Conservation (phyloP, 1,284 basidiomycete species). For the Schizophyllum amplum region DNA sequence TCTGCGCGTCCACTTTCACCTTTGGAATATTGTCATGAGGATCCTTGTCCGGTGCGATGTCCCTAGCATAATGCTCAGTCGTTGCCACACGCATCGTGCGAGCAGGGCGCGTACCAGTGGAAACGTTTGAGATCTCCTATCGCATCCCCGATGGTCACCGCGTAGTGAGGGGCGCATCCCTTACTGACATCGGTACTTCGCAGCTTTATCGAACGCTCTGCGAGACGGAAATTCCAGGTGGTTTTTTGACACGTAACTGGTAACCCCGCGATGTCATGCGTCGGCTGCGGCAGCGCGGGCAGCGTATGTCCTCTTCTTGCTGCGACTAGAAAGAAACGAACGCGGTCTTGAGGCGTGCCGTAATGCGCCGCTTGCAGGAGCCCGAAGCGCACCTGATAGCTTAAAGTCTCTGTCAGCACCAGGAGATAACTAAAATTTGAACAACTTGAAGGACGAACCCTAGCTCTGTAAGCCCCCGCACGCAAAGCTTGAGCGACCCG, state of each 20-base stretch:
- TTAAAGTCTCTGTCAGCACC: constrained; percentile 18
- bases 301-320: constrained; percentile 45
- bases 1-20: neutral
- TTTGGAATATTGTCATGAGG: too few species aligned
- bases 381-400: constrained; percentile 61
- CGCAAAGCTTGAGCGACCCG: constrained; percentile 59
- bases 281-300: constrained; percentile 58
- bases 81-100: too few species aligned
- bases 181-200: constrained; percentile 18
- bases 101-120: too few species aligned
- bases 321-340: constrained; percentile 59
- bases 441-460: constrained; percentile 35
- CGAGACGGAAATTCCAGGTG: constrained; percentile 16
- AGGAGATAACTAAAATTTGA: neutral
- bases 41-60: too few species aligned
- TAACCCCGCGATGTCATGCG: constrained; percentile 27
- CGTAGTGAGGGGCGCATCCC: constrained; percentile 44
- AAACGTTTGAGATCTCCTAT: constrained; percentile 45
- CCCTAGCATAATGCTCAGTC: too few species aligned
- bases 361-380: constrained; percentile 61
- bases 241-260: constrained; percentile 11
- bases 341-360: constrained; percentile 61
- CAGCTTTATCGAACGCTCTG: constrained; percentile 20
- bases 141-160: constrained; percentile 54
- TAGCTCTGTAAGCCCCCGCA: constrained; percentile 45